Evolutionary conservation across 129 eudicot genomes (phyloP), one percentile per base, ranked within the genome.

Genomic region (Centella asiatica): DNA sequence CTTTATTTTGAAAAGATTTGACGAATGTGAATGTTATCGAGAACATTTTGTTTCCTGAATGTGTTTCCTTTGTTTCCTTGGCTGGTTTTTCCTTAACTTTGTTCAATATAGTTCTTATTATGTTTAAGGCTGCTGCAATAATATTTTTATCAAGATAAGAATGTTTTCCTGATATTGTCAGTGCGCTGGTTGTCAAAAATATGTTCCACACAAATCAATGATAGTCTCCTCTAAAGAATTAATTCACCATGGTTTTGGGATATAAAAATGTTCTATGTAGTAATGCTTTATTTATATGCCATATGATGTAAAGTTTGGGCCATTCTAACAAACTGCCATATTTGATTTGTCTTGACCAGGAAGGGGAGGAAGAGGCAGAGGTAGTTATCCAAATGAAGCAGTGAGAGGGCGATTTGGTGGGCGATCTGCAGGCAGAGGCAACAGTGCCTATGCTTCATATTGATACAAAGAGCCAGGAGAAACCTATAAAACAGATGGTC

Each of bases 281-380:
- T 48, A 48, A 48, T 48, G 27, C 8, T 48, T n/a, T 27, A 24
- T 36, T 29, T 57, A 61, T 48, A 34, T 25, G 36, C 36, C 18
- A 42, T 18, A 15, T 42, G 13, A 4, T 5, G 0, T 59, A 37
- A 59, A 37, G 20, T 10, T 42, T 40, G 50, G 25, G 39, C 20
- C 29, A 18, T 33, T 11, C 25, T 46, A 39, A 59, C 60, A 44
- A 11, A n/a, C 28, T 44, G 18, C 28, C 55, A n/a, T 63, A 56
- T 28, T 60, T 50, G 36, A 37, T 46, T 72, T 29, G 19, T 36
- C 44, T 71, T 69, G 66, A 57, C 60, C 81, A 87, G 97, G 97
- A 75, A 57, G 89, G 47, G 97, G 89, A 47, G 97, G 89, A 49
- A 78, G 95, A 72, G 85, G 97, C 39, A 78, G 92, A 63, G 85